phyloP scores from a whole-genome alignment of 2,329 filamentous ascomycete species.

The Colletotrichum graminicola region DNA sequence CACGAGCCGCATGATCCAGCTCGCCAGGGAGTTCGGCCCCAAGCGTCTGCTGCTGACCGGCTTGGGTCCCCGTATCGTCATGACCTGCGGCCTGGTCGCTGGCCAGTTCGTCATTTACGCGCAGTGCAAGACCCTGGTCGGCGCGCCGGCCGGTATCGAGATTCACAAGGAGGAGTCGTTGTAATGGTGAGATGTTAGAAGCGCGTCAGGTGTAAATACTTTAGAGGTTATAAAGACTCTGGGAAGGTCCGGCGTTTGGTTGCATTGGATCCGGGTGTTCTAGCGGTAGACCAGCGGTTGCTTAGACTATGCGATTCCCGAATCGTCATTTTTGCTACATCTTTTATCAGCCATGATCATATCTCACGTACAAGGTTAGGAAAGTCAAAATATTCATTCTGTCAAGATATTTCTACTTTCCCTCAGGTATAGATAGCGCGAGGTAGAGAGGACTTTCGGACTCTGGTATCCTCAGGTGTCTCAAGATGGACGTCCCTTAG shows the following conservation, averaged over 20 bases:
- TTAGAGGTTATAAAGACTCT: neutral
- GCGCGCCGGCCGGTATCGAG: conserved; percentile 64
- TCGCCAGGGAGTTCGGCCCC: conserved; percentile 64
- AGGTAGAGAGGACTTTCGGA: no score
- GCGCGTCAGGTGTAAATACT: neutral
- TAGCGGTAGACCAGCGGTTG: conserved; percentile 23
- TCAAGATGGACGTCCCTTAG: no score
- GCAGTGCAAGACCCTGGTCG: conserved; percentile 65
- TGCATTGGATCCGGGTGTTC: neutral
- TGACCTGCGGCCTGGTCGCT: conserved; percentile 66
- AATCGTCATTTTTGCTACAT: neutral
- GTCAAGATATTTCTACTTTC: no score
- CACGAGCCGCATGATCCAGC: conserved; percentile 64
- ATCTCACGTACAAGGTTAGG: neutral
- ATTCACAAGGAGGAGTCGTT: conserved; percentile 61
- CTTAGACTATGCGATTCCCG: neutral
- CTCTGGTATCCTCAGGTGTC: no score
- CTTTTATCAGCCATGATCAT: accelerated
- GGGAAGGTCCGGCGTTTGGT: conserved; percentile 18
- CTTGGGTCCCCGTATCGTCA: conserved; percentile 63
- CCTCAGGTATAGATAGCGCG: no score
- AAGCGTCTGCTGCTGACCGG: conserved; percentile 61
- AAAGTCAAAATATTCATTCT: no score
- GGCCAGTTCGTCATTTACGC: conserved; percentile 69
- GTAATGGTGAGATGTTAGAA: neutral